phyloP scores from a whole-genome alignment of 192 early-diverging fungal genomes.

The Backusella liffmaniae region DNA sequence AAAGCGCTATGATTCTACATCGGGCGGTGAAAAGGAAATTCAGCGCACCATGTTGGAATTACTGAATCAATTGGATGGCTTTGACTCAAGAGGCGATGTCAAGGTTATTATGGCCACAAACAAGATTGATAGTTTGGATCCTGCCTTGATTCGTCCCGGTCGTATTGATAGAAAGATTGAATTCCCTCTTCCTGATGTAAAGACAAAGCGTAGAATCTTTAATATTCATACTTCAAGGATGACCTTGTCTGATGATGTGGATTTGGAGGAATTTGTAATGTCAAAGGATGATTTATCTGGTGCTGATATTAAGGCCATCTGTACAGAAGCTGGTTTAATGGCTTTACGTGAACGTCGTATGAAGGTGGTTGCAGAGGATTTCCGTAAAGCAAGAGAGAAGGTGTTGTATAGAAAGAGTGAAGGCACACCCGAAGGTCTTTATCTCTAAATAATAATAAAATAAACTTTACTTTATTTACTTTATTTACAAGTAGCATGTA shows the following conservation, averaged over 20 bases:
- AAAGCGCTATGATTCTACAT: conserved; percentile 94
- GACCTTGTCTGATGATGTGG: conserved; percentile 94
- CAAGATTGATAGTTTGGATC: conserved; percentile 95
- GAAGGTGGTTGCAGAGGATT: conserved; percentile 97
- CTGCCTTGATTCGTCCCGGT: conserved; percentile 91
- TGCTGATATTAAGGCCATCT: conserved; percentile 99
- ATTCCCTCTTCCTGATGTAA: conserved; percentile 96
- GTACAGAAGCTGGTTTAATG: conserved; percentile 97
- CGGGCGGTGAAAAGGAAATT: conserved; percentile 95
- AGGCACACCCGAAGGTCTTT: conserved; percentile 96
- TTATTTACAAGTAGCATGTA: not conserved
- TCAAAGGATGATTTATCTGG: conserved; percentile 98
- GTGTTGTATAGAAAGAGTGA: conserved; percentile 97
- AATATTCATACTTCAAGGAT: conserved; percentile 93
- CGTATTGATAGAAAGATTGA: conserved; percentile 99
- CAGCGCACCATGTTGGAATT: conserved; percentile 98
- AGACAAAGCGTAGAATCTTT: conserved; percentile 97
- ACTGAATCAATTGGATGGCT: conserved; percentile 97
- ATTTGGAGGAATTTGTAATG: conserved; percentile 99
- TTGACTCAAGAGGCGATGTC: conserved; percentile 93
- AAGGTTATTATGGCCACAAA: conserved; percentile 99
- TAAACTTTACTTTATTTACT: not conserved
- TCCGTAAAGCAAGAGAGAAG: conserved; percentile 98
- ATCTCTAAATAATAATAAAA: conserved; percentile 55
- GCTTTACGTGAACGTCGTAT: conserved; percentile 97